Evolutionary conservation across 306 rosid genomes (phyloP), one percentile per base, ranked within the genome.

Genomic region (Luffa aegyptiaca): DNA sequence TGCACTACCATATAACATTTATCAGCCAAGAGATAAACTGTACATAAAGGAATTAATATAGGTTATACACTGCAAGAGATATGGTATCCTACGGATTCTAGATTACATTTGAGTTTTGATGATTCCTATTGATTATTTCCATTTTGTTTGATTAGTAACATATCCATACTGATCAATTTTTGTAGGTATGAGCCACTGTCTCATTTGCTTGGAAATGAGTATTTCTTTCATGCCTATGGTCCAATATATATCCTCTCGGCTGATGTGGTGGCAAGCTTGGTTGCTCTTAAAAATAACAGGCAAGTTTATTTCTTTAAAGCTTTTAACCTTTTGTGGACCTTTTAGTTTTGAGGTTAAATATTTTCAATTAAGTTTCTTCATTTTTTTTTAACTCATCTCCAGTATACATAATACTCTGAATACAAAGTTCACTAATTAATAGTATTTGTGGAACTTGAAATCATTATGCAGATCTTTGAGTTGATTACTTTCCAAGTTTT

Each of bases 171-270:
- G 53, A 26, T 75, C 58, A 55, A 79, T 80, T 61, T 78, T 64
- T 87, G 81, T 91, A 96, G 98, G 99, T 96, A 84, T 73, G 98
- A 96, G 83, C 96, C 97, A 39, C 88, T 89, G 21, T 82, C 89
- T 31, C 26, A 81, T 91, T 85, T 96, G 91, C 98, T 96, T 49
- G 99, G 99, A 76, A 91, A 81, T 62, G 99, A 96, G 84, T 96
- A 96, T 83, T 96, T 96, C 80, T 88, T 96, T 81, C 99, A 96
- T 89, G 99, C 98, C 71, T 93, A 96, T 83, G 99, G 98, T 86
- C 98, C 99, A 74, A 83, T 96, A 75, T 96, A 96, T 82, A 97
- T 90, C 39, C 97, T 93, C 81, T 96, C 98, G 39, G 94, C 97
- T 17, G 97, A 93, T 79, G 99, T 96, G 73, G 99, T 96, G 74